Base-by-base conservation (phyloP, 148 eudicot genomes). In the Rhododendron ovatum region DNA sequence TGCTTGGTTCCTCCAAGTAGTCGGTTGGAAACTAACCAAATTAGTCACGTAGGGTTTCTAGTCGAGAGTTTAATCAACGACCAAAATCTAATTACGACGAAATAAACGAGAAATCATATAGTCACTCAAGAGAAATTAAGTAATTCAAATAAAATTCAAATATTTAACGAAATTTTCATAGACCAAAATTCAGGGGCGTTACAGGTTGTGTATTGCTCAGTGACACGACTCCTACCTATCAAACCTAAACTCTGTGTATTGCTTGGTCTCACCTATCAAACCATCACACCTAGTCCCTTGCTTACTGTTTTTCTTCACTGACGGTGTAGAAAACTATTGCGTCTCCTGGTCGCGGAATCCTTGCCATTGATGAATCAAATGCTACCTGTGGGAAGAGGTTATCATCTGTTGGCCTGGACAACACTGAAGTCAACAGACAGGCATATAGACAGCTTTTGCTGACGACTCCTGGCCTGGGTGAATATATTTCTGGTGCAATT, bases 291-390 rank as follows among this genome's bases (percentile, higher is more conserved):
- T 65, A n/a, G 71, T n/a, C 24, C 71, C 30, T 2, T 65, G 14
- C 30, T 65, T 65, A 65, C 30, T 65, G 30, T 65, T 65, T 50
- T 88, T 84, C 51, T 41, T 88, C 85, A 26, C 81, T 77, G 26
- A 65, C 33, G 63, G 24, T 88, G 81, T 88, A 96, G 99, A 95
- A 95, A 95, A 63, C 96, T 24, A 91, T 96, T 90, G 97, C 99
- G 55, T 95, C 99, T 84, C 98, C 98, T 80, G 98, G 99, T 10
- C 94, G 93, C 48, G 99, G 99, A 79, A 96, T 96, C 86, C 93
- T 96, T 88, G 99, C 99, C 85, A 96, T 96, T 82, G 99, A 96
- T 86, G 99, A 96, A 82, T 95, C 99, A 80, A 96, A 93, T 86
- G 98, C 99, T 48, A 96, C 99, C 20, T 93, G 96, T 82, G 98